Evolutionary conservation across 179 eudicot species (phyloP), one percentile per base, ranked within the genome.

Genomic region (Vitellaria paradoxa): DNA sequence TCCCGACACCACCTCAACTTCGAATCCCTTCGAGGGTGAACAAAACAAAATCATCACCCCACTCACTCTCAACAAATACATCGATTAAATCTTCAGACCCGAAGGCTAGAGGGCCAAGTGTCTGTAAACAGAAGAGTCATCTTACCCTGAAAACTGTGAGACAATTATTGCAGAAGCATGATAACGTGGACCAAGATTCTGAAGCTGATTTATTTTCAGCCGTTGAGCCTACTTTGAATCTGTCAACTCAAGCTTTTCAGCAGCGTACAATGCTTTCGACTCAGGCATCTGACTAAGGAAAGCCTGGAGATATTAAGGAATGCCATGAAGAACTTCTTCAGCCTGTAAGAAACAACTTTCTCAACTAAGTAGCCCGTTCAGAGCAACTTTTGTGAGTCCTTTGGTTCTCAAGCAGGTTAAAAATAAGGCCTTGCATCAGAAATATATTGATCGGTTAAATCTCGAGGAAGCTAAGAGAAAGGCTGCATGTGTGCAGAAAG

Each of bases 341-440:
- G 88, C 84, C 71, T 71, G 26, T 45, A 84, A 78, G 78, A 88
- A 86, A 86, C 76, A 82, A 18, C 66, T 65, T 67, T 91, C 95
- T 46, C 83, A 89, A 78, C 80, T 90, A 18, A 80, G 84, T 73
- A 52, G 81, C 52, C 64, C 65, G 45, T 37, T 18, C 64, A 86
- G 46, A 45, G 81, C 90, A 67, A 79, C 82, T 73, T 75, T 91
- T 47, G 76, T 81, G 56, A 95, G 99, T 76, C 99, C 99, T 59
- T 93, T 88, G 1, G 97, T 93, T 80, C 77, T 95, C 80, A 95
- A 95, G 86, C 89, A 83, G 80, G 85, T 93, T 75, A 95, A 90
- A 77, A 91, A 95, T 84, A 85, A 87, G 86, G 92, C 85, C 45
- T 78, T 90, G 75, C 99, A 93, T 75, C 95, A 95, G 83, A 95